Evolutionary conservation across 176 grass and related monocot species (phyloP).

Genomic region (Rhynchospora tenuis): DNA sequence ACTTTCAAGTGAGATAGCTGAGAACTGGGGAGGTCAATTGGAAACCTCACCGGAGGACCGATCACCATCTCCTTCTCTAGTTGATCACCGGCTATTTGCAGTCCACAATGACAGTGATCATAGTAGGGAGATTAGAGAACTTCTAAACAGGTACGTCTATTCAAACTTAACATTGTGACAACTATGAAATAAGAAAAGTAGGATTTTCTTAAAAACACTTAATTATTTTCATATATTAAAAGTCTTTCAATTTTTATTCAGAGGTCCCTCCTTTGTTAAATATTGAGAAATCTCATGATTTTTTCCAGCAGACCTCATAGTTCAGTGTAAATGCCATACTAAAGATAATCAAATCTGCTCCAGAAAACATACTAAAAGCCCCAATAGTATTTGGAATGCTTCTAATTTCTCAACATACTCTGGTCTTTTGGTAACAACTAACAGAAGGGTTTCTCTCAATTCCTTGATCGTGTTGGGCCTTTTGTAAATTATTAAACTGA

Average conservation of each 20-base stretch:
- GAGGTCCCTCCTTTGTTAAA: neutral
- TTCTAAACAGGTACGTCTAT: slow-evolving; percentile 68
- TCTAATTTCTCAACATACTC: neutral
- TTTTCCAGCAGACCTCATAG: neutral
- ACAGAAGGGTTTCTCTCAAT: neutral
- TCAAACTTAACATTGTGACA: neutral
- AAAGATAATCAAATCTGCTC: neutral
- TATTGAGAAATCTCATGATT: neutral
- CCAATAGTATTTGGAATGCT: neutral
- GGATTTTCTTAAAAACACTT: neutral
- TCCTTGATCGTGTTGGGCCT: neutral
- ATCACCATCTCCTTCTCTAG: slow-evolving; percentile 42
- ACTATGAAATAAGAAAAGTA: neutral
- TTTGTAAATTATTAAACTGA: neutral
- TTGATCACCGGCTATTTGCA: slow-evolving; percentile 62
- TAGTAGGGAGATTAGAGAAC: slow-evolving; percentile 78
- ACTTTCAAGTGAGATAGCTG: slow-evolving; percentile 52
- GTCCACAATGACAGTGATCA: slow-evolving; percentile 74
- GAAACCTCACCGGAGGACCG: slow-evolving; percentile 45
- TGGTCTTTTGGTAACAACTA: neutral
- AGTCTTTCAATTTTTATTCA: neutral
- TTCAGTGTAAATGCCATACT: neutral
- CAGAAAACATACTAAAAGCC: slow-evolving; percentile 3
- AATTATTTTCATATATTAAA: neutral
- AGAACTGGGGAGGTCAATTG: slow-evolving; percentile 53